Evolutionary conservation across 768 basidiomycete species (phyloP), one percentile per base, ranked within the genome.

Genomic region (Auriscalpium orientale): DNA sequence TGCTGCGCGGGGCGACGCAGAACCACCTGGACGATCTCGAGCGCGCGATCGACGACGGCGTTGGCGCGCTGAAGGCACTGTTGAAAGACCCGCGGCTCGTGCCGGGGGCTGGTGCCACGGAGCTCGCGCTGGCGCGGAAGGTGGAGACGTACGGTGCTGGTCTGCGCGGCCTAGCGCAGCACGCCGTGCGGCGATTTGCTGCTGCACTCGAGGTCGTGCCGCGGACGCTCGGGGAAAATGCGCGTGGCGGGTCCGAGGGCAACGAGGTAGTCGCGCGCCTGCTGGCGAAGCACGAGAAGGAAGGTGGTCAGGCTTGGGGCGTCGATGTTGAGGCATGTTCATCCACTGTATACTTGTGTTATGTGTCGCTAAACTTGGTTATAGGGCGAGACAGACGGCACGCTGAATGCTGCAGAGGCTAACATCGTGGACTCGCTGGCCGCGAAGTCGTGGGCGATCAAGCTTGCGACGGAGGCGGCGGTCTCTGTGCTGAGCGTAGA

Each of bases 1-100:
- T 99, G 18, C 75, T 99, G 45, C 83, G 97, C 13, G 97, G 97
- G 1, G 95, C 97, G 35, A 99, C 97, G 1, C 81, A 89, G 49
- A 98, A 98, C 73, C 85, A 85, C 61, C 72, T 98, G 49, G 97
- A 99, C 66, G 97, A 98, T 69, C 81, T 99, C 36, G 95, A 99
- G 71, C 82, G 97, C 28, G 94, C 95, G 33, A 78, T 99, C 48
- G 97, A 98, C 67, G 95, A 98, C 64, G 97, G 95, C 28, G 93
- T 95, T 60, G 94, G 91, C 71, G 95, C 95, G 45, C 89, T 99
- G 74, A 94, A 98, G 71, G 80, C 88, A 33, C 70, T 99, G 60
- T 72, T 99, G 65, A 94, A 95, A 68, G 95, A 99, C 64, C 77
- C 85, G 28, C 76, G 95, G 47, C 76, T 98, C 56, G 89, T 98